Conservation (phyloP, 257 asterid genomes). For the Fraxinus pennsylvanica region DNA sequence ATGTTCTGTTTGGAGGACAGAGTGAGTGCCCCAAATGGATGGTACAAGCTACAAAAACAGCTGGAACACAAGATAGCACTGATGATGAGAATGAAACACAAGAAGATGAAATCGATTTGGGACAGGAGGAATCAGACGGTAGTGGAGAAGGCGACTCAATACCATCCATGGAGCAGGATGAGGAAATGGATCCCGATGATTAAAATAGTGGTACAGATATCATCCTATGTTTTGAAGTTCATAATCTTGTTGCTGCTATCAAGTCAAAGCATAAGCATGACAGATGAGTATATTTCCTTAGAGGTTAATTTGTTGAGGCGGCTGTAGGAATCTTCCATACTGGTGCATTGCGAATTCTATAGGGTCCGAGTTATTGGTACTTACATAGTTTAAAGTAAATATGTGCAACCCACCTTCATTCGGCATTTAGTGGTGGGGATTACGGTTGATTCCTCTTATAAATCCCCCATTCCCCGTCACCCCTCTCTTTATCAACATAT, state of each 20-base stretch:
- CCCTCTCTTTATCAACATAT: neutral
- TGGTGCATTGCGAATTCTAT: constrained; percentile 33
- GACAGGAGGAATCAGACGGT: constrained; percentile 52
- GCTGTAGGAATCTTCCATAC: constrained; percentile 3
- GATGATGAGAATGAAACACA: constrained; percentile 59
- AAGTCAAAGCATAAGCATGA: constrained; percentile 9
- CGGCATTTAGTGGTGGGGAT: neutral
- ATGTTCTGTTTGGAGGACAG: constrained; percentile 43
- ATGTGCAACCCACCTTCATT: neutral
- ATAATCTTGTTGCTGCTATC: neutral
- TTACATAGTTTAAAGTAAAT: constrained; percentile 31
- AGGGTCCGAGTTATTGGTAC: neutral
- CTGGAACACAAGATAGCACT: constrained; percentile 40
- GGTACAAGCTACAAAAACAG: constrained; percentile 33
- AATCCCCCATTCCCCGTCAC: neutral
- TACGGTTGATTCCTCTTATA: neutral
- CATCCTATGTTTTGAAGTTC: constrained; percentile 25
- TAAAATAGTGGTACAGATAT: constrained; percentile 44
- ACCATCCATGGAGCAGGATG: constrained; percentile 72
- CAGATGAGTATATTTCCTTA: neutral
- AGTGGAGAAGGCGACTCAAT: constrained; percentile 43
- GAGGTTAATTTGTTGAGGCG: neutral
- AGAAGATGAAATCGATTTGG: constrained; percentile 65
- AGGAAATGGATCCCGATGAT: constrained; percentile 97
- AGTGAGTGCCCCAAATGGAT: constrained; percentile 72